Evolutionary conservation across 257 asterid species (phyloP).

Genomic region (Salvia hispanica): DNA sequence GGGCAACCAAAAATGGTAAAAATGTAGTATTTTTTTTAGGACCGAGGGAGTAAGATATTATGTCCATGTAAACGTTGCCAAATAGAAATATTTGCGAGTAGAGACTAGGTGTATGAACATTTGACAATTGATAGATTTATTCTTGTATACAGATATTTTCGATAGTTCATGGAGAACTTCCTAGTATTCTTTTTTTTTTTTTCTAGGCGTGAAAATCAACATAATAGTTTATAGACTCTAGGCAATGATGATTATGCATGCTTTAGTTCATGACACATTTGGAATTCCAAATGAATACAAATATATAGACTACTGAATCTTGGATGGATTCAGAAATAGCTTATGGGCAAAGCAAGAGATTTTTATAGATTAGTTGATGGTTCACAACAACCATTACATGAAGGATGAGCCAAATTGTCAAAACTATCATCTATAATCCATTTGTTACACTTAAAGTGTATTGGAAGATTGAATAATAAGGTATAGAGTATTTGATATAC

Average conservation of each 20-base stretch:
- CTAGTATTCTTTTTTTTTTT: too few relatives aligned
- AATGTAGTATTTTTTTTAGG: too few relatives aligned
- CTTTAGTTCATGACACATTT: neutral
- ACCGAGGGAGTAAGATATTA: neutral
- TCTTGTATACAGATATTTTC: neutral
- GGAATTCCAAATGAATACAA: neutral
- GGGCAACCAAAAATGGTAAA: too few relatives aligned
- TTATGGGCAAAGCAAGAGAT: neutral
- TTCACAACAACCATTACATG: neutral
- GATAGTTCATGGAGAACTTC: conserved; percentile 15
- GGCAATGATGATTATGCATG: neutral
- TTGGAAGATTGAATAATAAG: too few relatives aligned
- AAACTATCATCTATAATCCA: too few relatives aligned
- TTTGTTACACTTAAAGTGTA: too few relatives aligned
- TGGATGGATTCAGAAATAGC: too few relatives aligned
- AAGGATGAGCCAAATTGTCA: too few relatives aligned
- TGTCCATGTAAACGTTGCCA: neutral
- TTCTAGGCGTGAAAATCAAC: neutral
- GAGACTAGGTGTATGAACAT: neutral
- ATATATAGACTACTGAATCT: neutral
- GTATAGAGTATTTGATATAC: neutral
- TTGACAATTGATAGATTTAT: neutral
- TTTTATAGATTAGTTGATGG: neutral
- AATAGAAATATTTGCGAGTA: neutral
- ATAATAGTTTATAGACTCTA: neutral